Conservation (phyloP, 2,329 filamentous ascomycete species). For the Fusarium oligoseptatum region DNA sequence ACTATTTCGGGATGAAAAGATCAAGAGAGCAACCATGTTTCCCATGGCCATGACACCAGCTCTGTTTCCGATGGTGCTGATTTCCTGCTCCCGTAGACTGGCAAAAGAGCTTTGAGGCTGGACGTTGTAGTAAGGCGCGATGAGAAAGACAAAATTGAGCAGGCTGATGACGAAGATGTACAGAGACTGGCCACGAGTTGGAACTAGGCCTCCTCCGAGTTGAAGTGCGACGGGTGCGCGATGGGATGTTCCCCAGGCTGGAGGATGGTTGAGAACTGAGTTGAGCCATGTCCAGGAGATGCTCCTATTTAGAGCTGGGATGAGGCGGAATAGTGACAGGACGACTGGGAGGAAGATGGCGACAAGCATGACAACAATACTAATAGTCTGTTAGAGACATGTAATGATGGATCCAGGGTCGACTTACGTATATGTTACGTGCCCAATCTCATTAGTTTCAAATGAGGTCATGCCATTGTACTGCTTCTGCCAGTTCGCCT, state of each 20-base stretch:
- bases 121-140: slow-evolving; percentile 48
- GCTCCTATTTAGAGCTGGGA: slow-evolving; percentile 47
- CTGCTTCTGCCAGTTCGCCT: slow-evolving; percentile 51
- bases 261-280: slow-evolving; percentile 49
- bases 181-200: slow-evolving; percentile 52
- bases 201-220: slow-evolving; percentile 46
- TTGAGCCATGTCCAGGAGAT: slow-evolving; percentile 46
- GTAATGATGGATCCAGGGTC: fast-evolving
- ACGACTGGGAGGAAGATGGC: slow-evolving; percentile 50
- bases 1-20: slow-evolving; percentile 55
- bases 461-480: slow-evolving; percentile 67
- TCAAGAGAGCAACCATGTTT: slow-evolving; percentile 49
- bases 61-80: slow-evolving; percentile 54
- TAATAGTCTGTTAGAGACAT: not conserved
- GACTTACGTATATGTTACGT: slow-evolving; percentile 42
- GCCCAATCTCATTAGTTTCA: slow-evolving; percentile 58
- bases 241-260: slow-evolving; percentile 49
- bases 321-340: slow-evolving; percentile 52
- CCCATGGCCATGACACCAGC: slow-evolving; percentile 52
- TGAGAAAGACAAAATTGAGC: slow-evolving; percentile 52
- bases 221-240: slow-evolving; percentile 46
- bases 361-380: slow-evolving; percentile 45
- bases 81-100: slow-evolving; percentile 42
- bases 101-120: slow-evolving; percentile 47
- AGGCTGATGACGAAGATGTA: slow-evolving; percentile 51